Conservation (phyloP, 2,329 filamentous ascomycete species). For the Diaporthe velutina region DNA sequence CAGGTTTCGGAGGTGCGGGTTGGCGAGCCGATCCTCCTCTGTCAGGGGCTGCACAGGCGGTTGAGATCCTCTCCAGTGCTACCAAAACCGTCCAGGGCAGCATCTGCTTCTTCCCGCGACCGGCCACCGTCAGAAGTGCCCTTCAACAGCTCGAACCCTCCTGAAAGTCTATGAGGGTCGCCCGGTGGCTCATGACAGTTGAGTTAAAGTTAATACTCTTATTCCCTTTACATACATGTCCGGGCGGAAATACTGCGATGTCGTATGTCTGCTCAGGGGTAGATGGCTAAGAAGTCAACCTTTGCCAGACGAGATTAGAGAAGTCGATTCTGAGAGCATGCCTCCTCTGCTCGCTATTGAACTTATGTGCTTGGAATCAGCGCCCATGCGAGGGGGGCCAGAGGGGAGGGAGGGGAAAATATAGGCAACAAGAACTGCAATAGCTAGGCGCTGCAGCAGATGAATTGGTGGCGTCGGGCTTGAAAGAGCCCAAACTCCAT, state of each 20-base stretch:
- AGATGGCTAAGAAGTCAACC: background rate
- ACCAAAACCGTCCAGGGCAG: constrained; percentile 24
- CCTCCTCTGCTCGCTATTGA: background rate
- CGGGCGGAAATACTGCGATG: background rate
- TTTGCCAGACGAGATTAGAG: background rate
- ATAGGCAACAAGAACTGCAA: background rate
- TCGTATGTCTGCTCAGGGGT: background rate
- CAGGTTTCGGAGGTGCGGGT: constrained; percentile 32
- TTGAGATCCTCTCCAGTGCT: constrained; percentile 31
- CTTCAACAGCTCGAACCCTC: background rate
- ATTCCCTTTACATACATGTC: background rate
- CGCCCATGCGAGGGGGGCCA: background rate
- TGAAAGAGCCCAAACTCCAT: background rate
- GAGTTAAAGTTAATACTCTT: background rate
- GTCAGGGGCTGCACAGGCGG: constrained; percentile 31
- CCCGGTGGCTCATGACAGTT: background rate
- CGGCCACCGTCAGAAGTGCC: background rate
- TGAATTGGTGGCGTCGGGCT: background rate
- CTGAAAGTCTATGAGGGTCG: too few relatives aligned
- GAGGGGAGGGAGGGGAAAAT: background rate
- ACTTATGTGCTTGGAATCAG: background rate
- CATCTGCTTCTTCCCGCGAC: background rate
- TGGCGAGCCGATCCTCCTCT: constrained; percentile 33
- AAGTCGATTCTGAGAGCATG: background rate
- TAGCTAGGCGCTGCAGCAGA: background rate